Evolutionary conservation across 169 alveolate species (phyloP), one percentile per base, ranked within the genome.

Genomic region (Plasmodium inui): DNA sequence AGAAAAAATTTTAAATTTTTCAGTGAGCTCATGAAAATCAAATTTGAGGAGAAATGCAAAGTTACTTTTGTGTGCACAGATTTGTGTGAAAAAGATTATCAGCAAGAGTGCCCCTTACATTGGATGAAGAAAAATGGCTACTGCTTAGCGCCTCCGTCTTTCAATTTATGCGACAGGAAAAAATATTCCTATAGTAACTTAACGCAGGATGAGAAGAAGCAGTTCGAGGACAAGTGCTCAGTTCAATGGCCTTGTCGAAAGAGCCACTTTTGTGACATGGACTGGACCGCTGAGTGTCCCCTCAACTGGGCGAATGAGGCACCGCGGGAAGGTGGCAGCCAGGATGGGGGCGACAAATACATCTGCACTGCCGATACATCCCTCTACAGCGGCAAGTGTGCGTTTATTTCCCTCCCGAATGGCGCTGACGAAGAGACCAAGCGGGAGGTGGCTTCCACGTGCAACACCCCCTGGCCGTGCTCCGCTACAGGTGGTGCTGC

Each of bases 381-480:
- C 17, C n/a, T 37, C 22, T 78, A 88, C 71, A 72, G 70, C 1
- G 94, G 88, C 46, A 88, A 57, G 70, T 88, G 94, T 88, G 72
- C 37, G n/a, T 19, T 78, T 79, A 88, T 88, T 9, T 57, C 44
- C 50, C 46, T 88, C 30, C 44, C 55, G 71, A 37, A 78, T 10
- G 53, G 71, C 37, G 39, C 88, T 2, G 89, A 78, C 19, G 94
- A 88, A 37, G 41, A 14, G 34, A 79, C 89, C 39, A 88, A 88
- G 70, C 79, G 94, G 44, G 89, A 88, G 72, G 39, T 88, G 82
- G 94, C 94, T 17, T 88, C 94, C 28, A 67, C 12, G 44, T 88
- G 94, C 32, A 41, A 88, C 72, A 39, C 94, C 83, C 94, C 94
- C n/a, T 88, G 94, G 94, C 89, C 94, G 17, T 88, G 94, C 39